Evolutionary conservation across 2,329 filamentous ascomycete genomes (phyloP), one percentile per base, ranked within the genome.

Genomic region (Escovopsis sp.): DNA sequence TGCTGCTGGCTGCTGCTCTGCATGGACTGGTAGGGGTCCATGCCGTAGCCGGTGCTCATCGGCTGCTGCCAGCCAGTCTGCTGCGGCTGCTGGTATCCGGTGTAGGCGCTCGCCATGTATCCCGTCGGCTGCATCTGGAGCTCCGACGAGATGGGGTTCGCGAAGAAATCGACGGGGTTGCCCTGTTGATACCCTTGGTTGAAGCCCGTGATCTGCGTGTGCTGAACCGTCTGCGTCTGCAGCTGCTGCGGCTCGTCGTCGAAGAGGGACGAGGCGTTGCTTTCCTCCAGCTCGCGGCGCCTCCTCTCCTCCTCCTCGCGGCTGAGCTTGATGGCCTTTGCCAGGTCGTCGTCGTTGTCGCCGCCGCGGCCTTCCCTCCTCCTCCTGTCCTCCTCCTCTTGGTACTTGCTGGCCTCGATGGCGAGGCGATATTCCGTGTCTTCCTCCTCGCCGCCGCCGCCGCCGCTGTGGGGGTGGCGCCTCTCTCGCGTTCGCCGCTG

Each of bases 141-240:
- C 59, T 85, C 81, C 42, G 59, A 80, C 45, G 89, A 85, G 55
- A 96, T 82, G 11, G 88, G 86, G 61, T 98, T 98, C 45, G 89
- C 91, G 54, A 93, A 91, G 77, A 93, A 96, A 63, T 98, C 91
- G 15, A 98, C 91, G 11, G 86, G 85, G 44, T 83, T 83, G 58
- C 94, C 89, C 64, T 98, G 91, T 66, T 96, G 88, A 57, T 98
- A 98, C 38, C 89, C 89, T 65, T 94, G 88, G 62, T 95, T 96
- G 67, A 86, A 87, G 33, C 87, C 89, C 12, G 88, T 96, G 35
- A 76, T 77, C 63, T 88, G 85, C 33, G 88, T 96, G 35, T 76
- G 77, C 63, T 88, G 85, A 33, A 83, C 75, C 53, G 86, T 82
- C 38, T 54, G 49, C 3, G 28, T 30, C 28, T 30, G 28, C 28